Conservation (phyloP, 2,329 filamentous ascomycete genomes). For the Exophiala bonariae region DNA sequence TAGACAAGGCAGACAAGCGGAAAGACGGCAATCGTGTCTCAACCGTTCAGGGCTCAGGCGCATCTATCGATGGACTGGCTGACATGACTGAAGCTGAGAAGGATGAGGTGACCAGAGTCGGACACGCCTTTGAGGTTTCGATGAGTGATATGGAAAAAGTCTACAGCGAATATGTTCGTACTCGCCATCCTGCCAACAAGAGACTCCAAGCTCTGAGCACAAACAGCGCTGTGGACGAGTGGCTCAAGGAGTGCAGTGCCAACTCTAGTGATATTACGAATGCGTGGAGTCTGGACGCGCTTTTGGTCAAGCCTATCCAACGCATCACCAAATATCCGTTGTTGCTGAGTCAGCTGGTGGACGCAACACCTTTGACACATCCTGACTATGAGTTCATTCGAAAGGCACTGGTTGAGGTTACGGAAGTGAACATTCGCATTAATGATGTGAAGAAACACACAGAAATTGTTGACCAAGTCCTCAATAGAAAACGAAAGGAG, state of each 20-base stretch:
- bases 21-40: constrained; percentile 50
- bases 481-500: constrained; percentile 79
- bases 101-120: constrained; percentile 59
- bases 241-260: constrained; percentile 90
- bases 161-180: constrained; percentile 65
- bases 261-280: constrained; percentile 89
- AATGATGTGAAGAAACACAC: constrained; percentile 96
- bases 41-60: constrained; percentile 44
- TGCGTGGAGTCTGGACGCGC: constrained; percentile 91
- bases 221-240: constrained; percentile 67
- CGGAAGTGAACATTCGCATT: constrained; percentile 65
- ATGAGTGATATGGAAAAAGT: constrained; percentile 63
- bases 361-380: constrained; percentile 77
- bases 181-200: constrained; percentile 64
- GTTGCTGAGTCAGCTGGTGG: constrained; percentile 75
- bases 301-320: constrained; percentile 97
- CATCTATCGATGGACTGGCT: constrained; percentile 36
- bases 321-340: constrained; percentile 92
- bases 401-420: constrained; percentile 69
- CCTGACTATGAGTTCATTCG: constrained; percentile 75
- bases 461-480: constrained; percentile 86
- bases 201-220: constrained; percentile 56
- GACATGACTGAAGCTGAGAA: constrained; percentile 52
- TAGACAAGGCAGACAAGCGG: constrained; percentile 57
- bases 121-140: constrained; percentile 58